A percentile compares a stretch with the other conserved stretches of the same genome.
These are phyloP conservation scores for Sporopachydermia lactativora DNA, from an alignment of 805 yeast genomes.

Conservation along the genomic window DNA sequence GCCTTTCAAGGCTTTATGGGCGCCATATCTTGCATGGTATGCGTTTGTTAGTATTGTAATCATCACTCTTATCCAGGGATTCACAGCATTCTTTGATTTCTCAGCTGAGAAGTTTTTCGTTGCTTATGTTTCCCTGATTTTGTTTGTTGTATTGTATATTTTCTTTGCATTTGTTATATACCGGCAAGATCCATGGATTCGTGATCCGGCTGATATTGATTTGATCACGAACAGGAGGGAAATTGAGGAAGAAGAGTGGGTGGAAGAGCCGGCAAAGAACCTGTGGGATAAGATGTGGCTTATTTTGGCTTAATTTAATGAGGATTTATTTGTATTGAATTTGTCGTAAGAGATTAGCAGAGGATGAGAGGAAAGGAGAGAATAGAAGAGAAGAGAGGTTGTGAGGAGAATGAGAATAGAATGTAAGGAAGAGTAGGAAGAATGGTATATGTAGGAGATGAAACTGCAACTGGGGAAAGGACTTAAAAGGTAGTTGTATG, in stretches of 20 bases:
- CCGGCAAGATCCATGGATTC: conserved; percentile 8
- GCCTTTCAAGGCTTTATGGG: conserved; percentile 60
- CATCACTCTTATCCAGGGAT: conserved; percentile 63
- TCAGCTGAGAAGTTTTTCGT: conserved; percentile 48
- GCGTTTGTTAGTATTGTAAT: conserved; percentile 38
- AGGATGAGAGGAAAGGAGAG: conserved; percentile 2
- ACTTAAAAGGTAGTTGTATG: no score
- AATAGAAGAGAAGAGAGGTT: no score
- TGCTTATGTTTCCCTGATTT: conserved; percentile 53
- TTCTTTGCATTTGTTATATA: conserved; percentile 20
- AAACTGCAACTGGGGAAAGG: no score
- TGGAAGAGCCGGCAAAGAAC: conserved; percentile 35
- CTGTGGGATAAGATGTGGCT: conserved; percentile 44
- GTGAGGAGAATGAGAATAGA: no score
- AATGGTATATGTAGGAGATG: no score
- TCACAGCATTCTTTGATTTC: conserved; percentile 41
- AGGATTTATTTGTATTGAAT: no score
- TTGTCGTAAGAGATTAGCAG: not conserved
- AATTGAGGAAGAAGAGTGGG: conserved; percentile 46
- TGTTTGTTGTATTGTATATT: conserved; percentile 41
- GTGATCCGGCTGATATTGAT: conserved; percentile 48
- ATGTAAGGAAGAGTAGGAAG: no score
- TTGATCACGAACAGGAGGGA: conserved; percentile 54
- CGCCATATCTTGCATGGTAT: conserved; percentile 58
- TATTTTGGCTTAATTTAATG: conserved; percentile 23